These are phyloP conservation scores for Ascoidea asiatica DNA, from an alignment of 805 yeast genomes.

Conservation along the genomic window DNA sequence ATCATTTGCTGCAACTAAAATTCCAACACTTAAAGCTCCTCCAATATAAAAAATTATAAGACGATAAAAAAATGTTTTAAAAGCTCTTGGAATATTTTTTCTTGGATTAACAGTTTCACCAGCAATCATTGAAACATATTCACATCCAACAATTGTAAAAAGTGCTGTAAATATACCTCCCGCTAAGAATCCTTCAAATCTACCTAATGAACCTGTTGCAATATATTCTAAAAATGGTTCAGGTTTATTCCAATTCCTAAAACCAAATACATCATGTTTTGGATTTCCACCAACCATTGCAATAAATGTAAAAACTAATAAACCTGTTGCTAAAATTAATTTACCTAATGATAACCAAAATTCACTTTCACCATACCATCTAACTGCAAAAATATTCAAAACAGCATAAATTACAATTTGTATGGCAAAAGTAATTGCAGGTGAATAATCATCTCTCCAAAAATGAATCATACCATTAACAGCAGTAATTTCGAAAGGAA, in stretches of 20 bases:
- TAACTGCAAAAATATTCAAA: constrained; percentile 39
- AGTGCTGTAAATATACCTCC: constrained; percentile 28
- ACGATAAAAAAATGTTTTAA: constrained; percentile 50
- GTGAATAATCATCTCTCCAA: constrained; percentile 42
- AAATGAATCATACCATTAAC: constrained; percentile 39
- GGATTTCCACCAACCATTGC: constrained; percentile 47
- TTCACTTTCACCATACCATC: constrained; percentile 41
- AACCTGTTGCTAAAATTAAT: constrained; percentile 41
- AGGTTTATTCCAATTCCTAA: constrained; percentile 53
- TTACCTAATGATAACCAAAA: constrained; percentile 43
- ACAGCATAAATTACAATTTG: constrained; percentile 32
- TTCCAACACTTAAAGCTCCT: constrained; percentile 49
- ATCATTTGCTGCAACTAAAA: constrained; percentile 52
- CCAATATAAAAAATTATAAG: constrained; percentile 47
- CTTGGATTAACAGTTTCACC: constrained; percentile 55
- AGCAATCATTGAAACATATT: constrained; percentile 42
- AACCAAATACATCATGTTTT: constrained; percentile 42
- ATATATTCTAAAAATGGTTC: constrained; percentile 47
- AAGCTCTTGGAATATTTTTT: constrained; percentile 56
- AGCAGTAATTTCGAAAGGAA: constrained; percentile 46
- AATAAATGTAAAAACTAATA: constrained; percentile 33
- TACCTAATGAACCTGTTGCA: constrained; percentile 33
- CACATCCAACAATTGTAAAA: constrained; percentile 49
- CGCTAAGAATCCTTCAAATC: constrained; percentile 36
- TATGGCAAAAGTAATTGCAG: constrained; percentile 50